Conservation (phyloP, 495 filamentous ascomycete genomes). For the Podospora appendiculata region DNA sequence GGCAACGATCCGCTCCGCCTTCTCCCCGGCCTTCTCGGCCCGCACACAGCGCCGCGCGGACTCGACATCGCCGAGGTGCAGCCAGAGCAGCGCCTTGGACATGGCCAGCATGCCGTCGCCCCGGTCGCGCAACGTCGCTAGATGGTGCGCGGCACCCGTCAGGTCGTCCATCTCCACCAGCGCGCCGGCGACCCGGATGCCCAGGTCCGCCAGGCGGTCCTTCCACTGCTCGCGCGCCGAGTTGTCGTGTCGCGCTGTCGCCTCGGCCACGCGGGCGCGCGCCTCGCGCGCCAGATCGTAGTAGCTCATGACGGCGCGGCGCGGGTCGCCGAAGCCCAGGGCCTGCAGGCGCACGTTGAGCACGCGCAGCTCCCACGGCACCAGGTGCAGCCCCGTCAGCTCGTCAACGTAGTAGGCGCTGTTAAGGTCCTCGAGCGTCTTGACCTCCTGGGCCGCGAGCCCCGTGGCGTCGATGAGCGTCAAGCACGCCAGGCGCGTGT, state of each 20-base stretch:
- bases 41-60: constrained; percentile 50
- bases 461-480: constrained; percentile 59
- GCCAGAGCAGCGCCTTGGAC: constrained; percentile 56
- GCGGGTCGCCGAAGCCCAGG: constrained; percentile 72
- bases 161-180: constrained; percentile 89
- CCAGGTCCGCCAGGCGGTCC: constrained; percentile 61
- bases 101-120: constrained; percentile 27
- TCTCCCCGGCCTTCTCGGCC: constrained; percentile 9
- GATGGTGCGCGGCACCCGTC: constrained; percentile 61
- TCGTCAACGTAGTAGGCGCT: constrained; percentile 57
- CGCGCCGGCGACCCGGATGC: constrained; percentile 68
- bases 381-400: constrained; percentile 47
- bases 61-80: constrained; percentile 68
- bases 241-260: constrained; percentile 26
- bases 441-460: constrained; percentile 80
- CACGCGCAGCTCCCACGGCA: constrained; percentile 82
- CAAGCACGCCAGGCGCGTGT: constrained; percentile 77
- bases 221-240: constrained; percentile 56
- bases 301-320: constrained; percentile 78
- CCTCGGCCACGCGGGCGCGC: constrained; percentile 41
- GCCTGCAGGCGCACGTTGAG: constrained; percentile 75
- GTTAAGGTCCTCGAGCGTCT: constrained; percentile 72
- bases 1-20: constrained; percentile 36
- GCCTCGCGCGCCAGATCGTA: constrained; percentile 82
- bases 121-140: constrained; percentile 38